These are phyloP conservation scores for Mycotypha africana DNA, from an alignment of 371 early-diverging fungal species.

Conservation along the genomic window DNA sequence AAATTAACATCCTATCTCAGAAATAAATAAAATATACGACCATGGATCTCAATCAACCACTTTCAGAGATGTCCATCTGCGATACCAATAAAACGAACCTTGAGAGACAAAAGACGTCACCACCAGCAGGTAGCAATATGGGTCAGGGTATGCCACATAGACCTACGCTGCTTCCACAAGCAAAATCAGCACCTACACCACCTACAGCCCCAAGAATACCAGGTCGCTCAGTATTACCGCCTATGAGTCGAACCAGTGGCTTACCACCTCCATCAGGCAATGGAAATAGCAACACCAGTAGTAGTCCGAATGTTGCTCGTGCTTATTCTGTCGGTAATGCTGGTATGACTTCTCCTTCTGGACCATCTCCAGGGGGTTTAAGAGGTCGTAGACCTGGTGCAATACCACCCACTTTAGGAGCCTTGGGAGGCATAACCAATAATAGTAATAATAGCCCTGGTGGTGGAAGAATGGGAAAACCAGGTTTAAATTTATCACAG, in stretches of 20 bases:
- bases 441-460: no score
- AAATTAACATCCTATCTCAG: no score
- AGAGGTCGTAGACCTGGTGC: slow-evolving; percentile 2
- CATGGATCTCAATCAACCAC: no score
- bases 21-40: no score
- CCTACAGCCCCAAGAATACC: slow-evolving; percentile 15
- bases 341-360: slow-evolving; percentile 1
- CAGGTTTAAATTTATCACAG: slow-evolving; percentile 31
- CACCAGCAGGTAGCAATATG: no score
- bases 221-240: slow-evolving; percentile 36
- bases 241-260: slow-evolving; percentile 29
- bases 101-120: no score
- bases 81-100: no score
- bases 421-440: no score
- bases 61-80: no score
- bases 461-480: slow-evolving; percentile 23
- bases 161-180: slow-evolving; percentile 1
- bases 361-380: slow-evolving; percentile 16
- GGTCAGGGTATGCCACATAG: no score
- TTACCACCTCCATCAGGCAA: slow-evolving; percentile 17
- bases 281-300: neutral
- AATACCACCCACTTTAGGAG: slow-evolving; percentile 3
- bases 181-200: slow-evolving; percentile 14
- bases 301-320: slow-evolving; percentile 3
- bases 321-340: slow-evolving; percentile 2